A percentile compares a stretch with the other conserved stretches of the same genome.
Conservation (phyloP, 257 asterid genomes). For the Solanum virginianum region DNA sequence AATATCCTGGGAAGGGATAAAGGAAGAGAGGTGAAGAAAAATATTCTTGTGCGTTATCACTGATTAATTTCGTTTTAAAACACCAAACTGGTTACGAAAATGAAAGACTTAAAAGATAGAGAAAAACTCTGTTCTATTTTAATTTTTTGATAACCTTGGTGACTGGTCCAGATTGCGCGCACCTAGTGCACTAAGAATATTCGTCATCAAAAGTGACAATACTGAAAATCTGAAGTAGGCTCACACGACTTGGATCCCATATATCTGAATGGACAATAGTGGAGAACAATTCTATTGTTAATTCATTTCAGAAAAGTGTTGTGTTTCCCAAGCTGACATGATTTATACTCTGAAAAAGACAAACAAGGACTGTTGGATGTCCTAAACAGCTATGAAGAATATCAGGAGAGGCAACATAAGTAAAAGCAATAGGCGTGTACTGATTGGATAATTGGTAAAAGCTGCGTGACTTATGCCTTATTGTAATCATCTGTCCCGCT, state of each 20-base stretch:
- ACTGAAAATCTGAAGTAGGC: background rate
- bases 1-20: background rate
- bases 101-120: background rate
- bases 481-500: background rate
- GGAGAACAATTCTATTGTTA: background rate
- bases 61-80: background rate
- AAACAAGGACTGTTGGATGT: background rate
- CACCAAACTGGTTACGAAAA: background rate
- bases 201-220: background rate
- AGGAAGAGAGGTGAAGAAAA: background rate
- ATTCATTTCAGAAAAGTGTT: background rate
- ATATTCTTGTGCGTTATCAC: background rate
- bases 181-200: background rate
- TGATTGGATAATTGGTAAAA: background rate
- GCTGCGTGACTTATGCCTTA: background rate
- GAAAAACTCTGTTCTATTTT: background rate
- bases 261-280: background rate
- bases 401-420: background rate
- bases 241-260: background rate
- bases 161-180: background rate
- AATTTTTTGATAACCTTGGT: background rate
- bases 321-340: background rate
- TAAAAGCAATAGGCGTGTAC: background rate
- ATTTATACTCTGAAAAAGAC: background rate
- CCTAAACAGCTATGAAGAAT: background rate